Evolutionary conservation across 768 basidiomycete species (phyloP).

Genomic region (Tylopilus balloui): DNA sequence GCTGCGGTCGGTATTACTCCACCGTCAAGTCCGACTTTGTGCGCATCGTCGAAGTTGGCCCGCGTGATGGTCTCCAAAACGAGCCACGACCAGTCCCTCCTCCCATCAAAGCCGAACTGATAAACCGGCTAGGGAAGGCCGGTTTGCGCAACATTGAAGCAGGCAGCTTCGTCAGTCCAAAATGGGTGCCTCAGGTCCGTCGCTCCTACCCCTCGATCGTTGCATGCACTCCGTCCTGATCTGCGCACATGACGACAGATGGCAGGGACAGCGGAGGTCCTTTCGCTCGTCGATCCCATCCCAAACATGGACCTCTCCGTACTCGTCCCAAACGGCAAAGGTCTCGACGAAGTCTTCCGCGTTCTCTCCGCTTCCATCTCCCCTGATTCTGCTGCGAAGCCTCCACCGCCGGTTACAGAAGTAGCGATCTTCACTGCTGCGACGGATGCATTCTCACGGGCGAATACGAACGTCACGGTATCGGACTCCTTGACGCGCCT

Average conservation of each 20-base stretch:
- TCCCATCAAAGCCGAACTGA: slow-evolving; percentile 72
- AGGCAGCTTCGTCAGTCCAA: slow-evolving; percentile 89
- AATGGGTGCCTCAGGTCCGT: slow-evolving; percentile 83
- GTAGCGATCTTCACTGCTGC: slow-evolving; percentile 88
- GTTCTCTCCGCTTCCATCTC: slow-evolving; percentile 40
- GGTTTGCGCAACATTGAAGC: slow-evolving; percentile 72
- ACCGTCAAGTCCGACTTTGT: slow-evolving; percentile 20
- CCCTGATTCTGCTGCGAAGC: slow-evolving; percentile 25
- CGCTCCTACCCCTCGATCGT: neutral
- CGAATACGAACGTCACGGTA: slow-evolving; percentile 78
- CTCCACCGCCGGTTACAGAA: slow-evolving; percentile 65
- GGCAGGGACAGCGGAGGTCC: slow-evolving; percentile 78
- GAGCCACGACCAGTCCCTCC: slow-evolving; percentile 71
- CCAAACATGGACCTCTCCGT: slow-evolving; percentile 69
- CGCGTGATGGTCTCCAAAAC: slow-evolving; percentile 90
- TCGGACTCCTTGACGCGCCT: slow-evolving; percentile 65
- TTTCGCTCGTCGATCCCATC: slow-evolving; percentile 50
- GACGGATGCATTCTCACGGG: slow-evolving; percentile 78
- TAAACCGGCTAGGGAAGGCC: slow-evolving; percentile 65
- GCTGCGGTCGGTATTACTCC: slow-evolving; percentile 1
- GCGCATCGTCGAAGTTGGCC: slow-evolving; percentile 82
- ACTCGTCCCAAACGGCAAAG: slow-evolving; percentile 76
- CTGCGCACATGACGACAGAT: slow-evolving; percentile 46
- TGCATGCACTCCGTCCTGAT: neutral
- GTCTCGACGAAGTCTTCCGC: slow-evolving; percentile 61